Conservation (phyloP, 371 early-diverging fungal species). For the Saksenaea oblongispora region DNA sequence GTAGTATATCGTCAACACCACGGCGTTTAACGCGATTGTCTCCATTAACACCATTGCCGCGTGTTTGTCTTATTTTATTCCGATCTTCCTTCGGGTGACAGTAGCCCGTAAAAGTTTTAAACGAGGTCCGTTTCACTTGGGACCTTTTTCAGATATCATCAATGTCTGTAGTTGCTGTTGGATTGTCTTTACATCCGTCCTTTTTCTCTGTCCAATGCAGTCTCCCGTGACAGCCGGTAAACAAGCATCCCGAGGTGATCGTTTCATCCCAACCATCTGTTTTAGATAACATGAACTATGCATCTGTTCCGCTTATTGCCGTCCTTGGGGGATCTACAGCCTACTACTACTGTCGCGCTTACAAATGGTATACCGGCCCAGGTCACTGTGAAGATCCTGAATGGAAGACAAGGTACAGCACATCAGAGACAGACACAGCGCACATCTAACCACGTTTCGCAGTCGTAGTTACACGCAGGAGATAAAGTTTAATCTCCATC, state of each 20-base stretch:
- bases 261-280: neutral
- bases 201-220: constrained; percentile 64
- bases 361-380: constrained; percentile 55
- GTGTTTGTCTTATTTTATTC: constrained; percentile 71
- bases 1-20: constrained; percentile 52
- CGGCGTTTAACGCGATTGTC: constrained; percentile 65
- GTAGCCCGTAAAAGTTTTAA: constrained; percentile 45
- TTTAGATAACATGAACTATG: constrained; percentile 46
- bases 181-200: constrained; percentile 58
- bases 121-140: constrained; percentile 59
- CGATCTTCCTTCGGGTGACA: constrained; percentile 53
- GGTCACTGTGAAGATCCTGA: constrained; percentile 36
- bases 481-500: neutral
- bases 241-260: neutral
- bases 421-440: neutral
- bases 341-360: constrained; percentile 51
- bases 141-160: constrained; percentile 52
- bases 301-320: constrained; percentile 32
- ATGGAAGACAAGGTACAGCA: neutral
- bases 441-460: no score
- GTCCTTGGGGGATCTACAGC: constrained; percentile 29
- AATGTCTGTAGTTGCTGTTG: constrained; percentile 54
- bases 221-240: constrained; percentile 55
- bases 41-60: constrained; percentile 71
- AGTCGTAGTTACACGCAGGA: neutral